Base-by-base conservation (phyloP, 768 basidiomycete genomes). In the Hericium rajendrae region DNA sequence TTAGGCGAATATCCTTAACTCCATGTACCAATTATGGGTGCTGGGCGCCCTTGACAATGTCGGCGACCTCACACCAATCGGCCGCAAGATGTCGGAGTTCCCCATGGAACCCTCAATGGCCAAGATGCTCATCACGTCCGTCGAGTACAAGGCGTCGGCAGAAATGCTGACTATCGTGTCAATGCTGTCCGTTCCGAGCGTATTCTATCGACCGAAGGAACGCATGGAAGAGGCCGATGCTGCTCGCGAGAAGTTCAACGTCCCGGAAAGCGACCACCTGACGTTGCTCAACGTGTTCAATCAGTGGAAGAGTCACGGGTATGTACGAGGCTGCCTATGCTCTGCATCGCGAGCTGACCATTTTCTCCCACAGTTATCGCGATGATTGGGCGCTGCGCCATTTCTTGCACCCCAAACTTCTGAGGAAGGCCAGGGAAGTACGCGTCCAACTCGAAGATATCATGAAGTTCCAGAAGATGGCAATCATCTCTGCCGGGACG, bases 1-100 rank as follows among this genome's bases (percentile, higher is more conserved):
- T 13, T 61, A 94, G 86, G 91, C 91, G 54, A 97, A 97, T 68
- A 99, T 98, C 64, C 76, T 99, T 48, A 97, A 98, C 69, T 98
- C 95, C 6, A 97, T 97, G 94, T 99, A 97, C 70, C 97, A 98
- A 69, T 84, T 99, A 38, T 99, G 97, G 97, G 94, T 97, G 2
- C 85, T 99, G 37, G 94, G 94, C 38, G 97, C 97, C 8, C 78
- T 99, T 24, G 92, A 98, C 75, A 99, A 97, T 64, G 84, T 94
- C 39, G 94, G 97, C n/a, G 91, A 99, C 72, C 75, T 99, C 60
- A 99, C 95, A 2, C 80, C 86, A 2, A 79, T 84, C 55, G 97
- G 97, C 6, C 83, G 90, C 55, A 97, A 97, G 74, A 98, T 99
- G 94, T 94, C 92, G 13, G 93, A 97, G 66, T 98, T 98, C 72